Percentiles rank a stretch among this genome's conserved stretches.
Evolutionary conservation across 2,329 filamentous ascomycete genomes (phyloP).

Genomic region (Trichophaea hybrida): DNA sequence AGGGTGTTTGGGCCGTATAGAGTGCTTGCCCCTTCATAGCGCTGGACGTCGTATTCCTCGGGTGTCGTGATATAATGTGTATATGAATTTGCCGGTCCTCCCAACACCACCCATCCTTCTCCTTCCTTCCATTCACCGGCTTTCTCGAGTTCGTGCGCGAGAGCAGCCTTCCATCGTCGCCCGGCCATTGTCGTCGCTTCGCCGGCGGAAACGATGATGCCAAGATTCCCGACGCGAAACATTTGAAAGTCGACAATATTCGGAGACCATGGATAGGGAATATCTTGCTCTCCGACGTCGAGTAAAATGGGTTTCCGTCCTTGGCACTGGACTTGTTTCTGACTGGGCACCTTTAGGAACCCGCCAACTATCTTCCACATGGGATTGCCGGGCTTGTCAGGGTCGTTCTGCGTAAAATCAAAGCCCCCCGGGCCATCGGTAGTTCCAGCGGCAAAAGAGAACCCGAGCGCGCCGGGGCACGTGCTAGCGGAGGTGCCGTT

Average conservation of each 20-base stretch:
- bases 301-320: constrained; percentile 70
- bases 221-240: constrained; percentile 67
- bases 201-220: constrained; percentile 71
- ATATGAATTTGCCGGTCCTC: constrained; percentile 82
- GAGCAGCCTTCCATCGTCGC: constrained; percentile 64
- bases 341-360: constrained; percentile 54
- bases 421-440: constrained; percentile 82
- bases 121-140: constrained; percentile 37
- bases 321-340: constrained; percentile 62
- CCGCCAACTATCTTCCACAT: constrained; percentile 66
- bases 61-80: constrained; percentile 66
- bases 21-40: constrained; percentile 90
- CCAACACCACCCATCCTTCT: constrained; percentile 50
- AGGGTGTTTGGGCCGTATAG: constrained; percentile 71
- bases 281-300: constrained; percentile 66
- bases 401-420: constrained; percentile 82
- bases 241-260: constrained; percentile 84
- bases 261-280: constrained; percentile 74
- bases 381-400: constrained; percentile 59
- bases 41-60: constrained; percentile 70
- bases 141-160: constrained; percentile 41
- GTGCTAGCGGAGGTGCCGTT: constrained; percentile 59
- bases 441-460: constrained; percentile 84
- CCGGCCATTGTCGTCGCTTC: constrained; percentile 91
- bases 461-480: constrained; percentile 77